Evolutionary conservation across 257 asterid species (phyloP).

Genomic region (Lycium ferocissimum): DNA sequence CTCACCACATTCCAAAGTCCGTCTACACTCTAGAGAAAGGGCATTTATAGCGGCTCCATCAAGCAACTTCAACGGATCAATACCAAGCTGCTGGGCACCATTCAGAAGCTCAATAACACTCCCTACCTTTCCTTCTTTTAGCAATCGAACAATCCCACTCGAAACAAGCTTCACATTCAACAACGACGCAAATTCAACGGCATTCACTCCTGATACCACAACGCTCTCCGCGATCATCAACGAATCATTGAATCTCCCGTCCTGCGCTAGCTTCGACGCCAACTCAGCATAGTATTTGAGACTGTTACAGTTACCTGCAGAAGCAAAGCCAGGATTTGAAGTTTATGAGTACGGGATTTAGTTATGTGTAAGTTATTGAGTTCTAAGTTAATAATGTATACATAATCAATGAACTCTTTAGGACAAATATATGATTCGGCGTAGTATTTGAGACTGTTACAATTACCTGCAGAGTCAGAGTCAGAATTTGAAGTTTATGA

Average conservation of each 20-base stretch:
- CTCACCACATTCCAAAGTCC: conserved; percentile 53
- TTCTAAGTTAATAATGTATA: too few relatives aligned
- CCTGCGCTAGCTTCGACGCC: conserved; percentile 75
- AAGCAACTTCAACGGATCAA: conserved; percentile 57
- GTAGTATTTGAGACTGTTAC: too few relatives aligned
- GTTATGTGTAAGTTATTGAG: neutral
- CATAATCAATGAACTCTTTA: too few relatives aligned
- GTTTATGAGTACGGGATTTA: neutral
- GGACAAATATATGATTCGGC: too few relatives aligned
- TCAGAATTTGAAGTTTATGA: too few relatives aligned
- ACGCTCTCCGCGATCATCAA: conserved; percentile 68
- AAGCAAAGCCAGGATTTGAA: neutral
- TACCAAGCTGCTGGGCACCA: conserved; percentile 61
- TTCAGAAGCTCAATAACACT: conserved; percentile 45
- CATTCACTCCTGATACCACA: conserved; percentile 62
- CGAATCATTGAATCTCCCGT: conserved; percentile 76
- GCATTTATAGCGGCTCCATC: conserved; percentile 56
- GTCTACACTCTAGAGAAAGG: conserved; percentile 59
- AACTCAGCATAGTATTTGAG: conserved; percentile 66
- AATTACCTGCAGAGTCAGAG: too few relatives aligned
- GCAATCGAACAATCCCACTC: conserved; percentile 55
- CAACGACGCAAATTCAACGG: conserved; percentile 49
- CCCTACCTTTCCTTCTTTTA: conserved; percentile 52
- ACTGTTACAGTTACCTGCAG: conserved; percentile 32
- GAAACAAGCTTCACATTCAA: conserved; percentile 55